A percentile compares a stretch with the other conserved stretches of the same genome.
phyloP scores from a whole-genome alignment of 352 stramenopile species.

The Phytophthora crassamura region DNA sequence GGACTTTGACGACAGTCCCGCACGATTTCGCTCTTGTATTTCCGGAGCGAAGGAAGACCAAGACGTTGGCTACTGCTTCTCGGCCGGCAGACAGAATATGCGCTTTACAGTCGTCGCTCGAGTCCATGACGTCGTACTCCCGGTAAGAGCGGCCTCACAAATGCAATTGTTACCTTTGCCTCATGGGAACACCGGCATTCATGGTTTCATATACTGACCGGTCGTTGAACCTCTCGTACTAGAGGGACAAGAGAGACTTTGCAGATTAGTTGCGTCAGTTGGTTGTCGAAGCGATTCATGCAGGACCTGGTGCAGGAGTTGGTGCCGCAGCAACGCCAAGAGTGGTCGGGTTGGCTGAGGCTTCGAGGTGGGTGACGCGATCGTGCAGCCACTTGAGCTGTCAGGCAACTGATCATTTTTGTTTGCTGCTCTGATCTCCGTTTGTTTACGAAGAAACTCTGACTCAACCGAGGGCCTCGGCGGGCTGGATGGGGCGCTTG shows the following conservation, averaged over 20 bases:
- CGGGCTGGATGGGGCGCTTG: background rate
- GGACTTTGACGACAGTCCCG: slow-evolving; percentile 13
- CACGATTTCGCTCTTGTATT: background rate
- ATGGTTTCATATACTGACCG: background rate
- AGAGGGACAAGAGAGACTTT: background rate
- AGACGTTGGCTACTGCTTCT: slow-evolving; percentile 1
- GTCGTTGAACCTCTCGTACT: slow-evolving; percentile 15
- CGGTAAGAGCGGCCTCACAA: slow-evolving; percentile 14
- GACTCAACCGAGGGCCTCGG: too few relatives aligned
- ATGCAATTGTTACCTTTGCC: background rate
- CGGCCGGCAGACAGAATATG: background rate
- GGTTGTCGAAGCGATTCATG: background rate
- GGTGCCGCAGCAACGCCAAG: background rate
- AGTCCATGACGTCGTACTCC: slow-evolving; percentile 7
- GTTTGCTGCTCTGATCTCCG: too few relatives aligned
- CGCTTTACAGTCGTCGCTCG: background rate
- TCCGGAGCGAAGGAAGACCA: background rate
- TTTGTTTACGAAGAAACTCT: too few relatives aligned
- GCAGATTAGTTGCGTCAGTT: background rate
- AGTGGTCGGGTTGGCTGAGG: too few relatives aligned
- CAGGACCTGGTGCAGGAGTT: background rate
- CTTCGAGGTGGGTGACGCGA: too few relatives aligned
- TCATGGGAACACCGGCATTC: slow-evolving; percentile 6
- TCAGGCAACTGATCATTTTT: too few relatives aligned
- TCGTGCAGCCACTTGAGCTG: too few relatives aligned